These are phyloP conservation scores for Sordariomycetes sp. DNA, from an alignment of 2,329 filamentous ascomycete species.

Conservation along the genomic window DNA sequence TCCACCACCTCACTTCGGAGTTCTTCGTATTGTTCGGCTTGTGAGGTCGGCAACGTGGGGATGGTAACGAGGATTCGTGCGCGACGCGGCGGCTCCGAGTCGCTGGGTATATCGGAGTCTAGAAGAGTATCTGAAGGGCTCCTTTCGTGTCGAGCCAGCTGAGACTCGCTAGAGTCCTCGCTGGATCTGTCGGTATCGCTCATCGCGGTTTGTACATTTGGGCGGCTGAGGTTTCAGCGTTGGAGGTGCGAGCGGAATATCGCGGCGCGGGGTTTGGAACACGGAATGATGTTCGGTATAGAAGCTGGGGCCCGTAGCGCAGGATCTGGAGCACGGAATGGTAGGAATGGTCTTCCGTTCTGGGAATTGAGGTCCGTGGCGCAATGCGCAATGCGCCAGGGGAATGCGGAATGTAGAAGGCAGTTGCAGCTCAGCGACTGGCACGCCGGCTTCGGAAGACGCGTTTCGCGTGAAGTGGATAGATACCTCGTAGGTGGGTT, in stretches of 20 bases:
- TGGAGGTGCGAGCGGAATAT: background rate
- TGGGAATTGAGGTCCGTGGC: too few species aligned
- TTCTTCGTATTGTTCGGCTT: slow-evolving; percentile 15
- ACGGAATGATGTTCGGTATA: too few species aligned
- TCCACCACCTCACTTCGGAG: slow-evolving; percentile 26
- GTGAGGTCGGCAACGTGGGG: background rate
- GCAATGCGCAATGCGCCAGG: too few species aligned
- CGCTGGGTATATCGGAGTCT: background rate
- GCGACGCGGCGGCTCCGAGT: background rate
- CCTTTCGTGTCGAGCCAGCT: background rate
- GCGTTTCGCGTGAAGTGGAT: background rate
- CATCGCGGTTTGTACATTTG: background rate
- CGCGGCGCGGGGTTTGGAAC: too few species aligned
- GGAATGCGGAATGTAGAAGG: too few species aligned
- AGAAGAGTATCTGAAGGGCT: background rate
- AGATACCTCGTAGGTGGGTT: too few species aligned
- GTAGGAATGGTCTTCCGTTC: too few species aligned
- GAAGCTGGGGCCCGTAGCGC: too few species aligned
- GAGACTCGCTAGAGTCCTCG: background rate
- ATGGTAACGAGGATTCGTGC: slow-evolving; percentile 7
- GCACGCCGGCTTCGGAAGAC: too few species aligned
- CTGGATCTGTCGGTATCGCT: background rate
- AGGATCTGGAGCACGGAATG: too few species aligned
- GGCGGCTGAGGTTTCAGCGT: background rate
- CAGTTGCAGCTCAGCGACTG: too few species aligned